These are phyloP conservation scores for Acacia confusa DNA, from an alignment of 306 rosid species.

Conservation along the genomic window DNA sequence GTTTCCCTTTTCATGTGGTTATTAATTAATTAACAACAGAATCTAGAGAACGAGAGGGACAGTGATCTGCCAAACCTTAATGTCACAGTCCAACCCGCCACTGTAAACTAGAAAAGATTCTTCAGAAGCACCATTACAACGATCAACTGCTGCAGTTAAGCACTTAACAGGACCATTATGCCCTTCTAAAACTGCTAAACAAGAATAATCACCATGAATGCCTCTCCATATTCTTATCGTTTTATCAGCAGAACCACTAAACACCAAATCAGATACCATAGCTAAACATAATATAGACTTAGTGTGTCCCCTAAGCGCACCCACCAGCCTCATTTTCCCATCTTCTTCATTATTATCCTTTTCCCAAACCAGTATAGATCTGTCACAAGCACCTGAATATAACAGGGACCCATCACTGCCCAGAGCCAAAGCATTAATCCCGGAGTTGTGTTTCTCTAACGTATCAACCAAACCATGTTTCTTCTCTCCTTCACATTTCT, in stretches of 20 bases:
- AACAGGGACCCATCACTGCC: conserved; percentile 56
- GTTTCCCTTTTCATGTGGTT: not conserved
- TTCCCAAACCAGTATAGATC: conserved; percentile 82
- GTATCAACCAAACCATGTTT: conserved; percentile 49
- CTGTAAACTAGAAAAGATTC: conserved; percentile 61
- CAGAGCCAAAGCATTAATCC: conserved; percentile 76
- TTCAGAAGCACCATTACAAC: conserved; percentile 24
- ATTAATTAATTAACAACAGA: not conserved
- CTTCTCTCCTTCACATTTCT: conserved; percentile 41
- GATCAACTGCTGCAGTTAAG: conserved; percentile 54
- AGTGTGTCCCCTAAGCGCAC: conserved; percentile 73
- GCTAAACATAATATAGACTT: conserved; percentile 71
- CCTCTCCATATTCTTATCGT: conserved; percentile 81
- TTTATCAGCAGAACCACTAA: conserved; percentile 89
- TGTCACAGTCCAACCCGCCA: conserved; percentile 73
- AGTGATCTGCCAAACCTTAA: conserved; percentile 77
- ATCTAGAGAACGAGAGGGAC: conserved; percentile 41
- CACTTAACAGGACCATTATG: conserved; percentile 79
- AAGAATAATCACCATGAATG: conserved; percentile 41
- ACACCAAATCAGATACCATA: conserved; percentile 62
- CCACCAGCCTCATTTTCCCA: conserved; percentile 56
- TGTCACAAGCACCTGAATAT: conserved; percentile 85
- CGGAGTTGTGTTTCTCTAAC: conserved; percentile 75
- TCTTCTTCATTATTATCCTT: conserved; percentile 19
- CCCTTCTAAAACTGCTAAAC: conserved; percentile 76